phyloP scores from a whole-genome alignment of 139 green algal genomes.

The Pleodorina starrii region DNA sequence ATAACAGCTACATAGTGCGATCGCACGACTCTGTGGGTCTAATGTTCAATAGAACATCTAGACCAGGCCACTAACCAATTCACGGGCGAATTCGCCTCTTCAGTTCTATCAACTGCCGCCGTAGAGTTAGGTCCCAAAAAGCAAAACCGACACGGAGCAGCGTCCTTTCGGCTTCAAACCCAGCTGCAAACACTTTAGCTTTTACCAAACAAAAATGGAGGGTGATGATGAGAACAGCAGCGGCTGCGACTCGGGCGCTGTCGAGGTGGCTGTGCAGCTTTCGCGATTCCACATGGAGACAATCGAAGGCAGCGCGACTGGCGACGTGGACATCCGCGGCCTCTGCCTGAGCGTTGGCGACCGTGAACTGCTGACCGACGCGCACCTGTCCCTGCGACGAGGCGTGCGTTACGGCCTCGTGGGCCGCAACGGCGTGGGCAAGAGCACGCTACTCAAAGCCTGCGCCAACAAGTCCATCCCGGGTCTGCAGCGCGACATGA shows the following conservation, averaged over 20 bases:
- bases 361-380: slow-evolving; percentile 8
- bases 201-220: too few relatives aligned
- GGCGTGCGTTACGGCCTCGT: slow-evolving; percentile 37
- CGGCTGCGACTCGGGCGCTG: background rate
- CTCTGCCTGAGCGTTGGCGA: background rate
- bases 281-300: slow-evolving; percentile 47
- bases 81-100: too few relatives aligned
- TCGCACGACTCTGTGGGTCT: too few relatives aligned
- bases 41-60: too few relatives aligned
- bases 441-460: slow-evolving; percentile 31
- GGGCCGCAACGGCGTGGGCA: slow-evolving; percentile 30
- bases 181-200: too few relatives aligned
- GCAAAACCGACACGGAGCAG: too few relatives aligned
- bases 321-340: slow-evolving; percentile 27
- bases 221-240: background rate
- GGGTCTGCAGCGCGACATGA: slow-evolving; percentile 5
- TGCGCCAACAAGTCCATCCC: slow-evolving; percentile 1
- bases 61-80: too few relatives aligned
- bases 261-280: slow-evolving; percentile 61
- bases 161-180: too few relatives aligned
- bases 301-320: slow-evolving; percentile 4
- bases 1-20: too few relatives aligned
- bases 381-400: background rate
- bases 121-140: too few relatives aligned
- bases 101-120: too few relatives aligned